A percentile compares a stretch with the other conserved stretches of the same genome.
phyloP scores from a whole-genome alignment of 2,329 filamentous ascomycete species.

The Claviceps maximensis region DNA sequence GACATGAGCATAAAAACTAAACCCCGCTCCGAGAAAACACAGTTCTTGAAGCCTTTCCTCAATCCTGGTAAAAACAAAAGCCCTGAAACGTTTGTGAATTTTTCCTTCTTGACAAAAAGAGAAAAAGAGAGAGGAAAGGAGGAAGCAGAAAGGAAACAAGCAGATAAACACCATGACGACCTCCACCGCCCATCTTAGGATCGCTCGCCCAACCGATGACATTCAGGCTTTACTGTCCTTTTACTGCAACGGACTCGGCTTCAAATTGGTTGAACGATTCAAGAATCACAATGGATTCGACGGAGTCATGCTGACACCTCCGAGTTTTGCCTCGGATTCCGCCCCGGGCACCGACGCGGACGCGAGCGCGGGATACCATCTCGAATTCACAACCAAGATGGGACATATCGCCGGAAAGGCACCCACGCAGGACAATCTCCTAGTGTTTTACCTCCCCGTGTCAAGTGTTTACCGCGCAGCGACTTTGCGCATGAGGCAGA shows the following conservation, averaged over 20 bases:
- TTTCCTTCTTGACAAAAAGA: too few relatives aligned
- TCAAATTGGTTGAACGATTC: conserved; percentile 22
- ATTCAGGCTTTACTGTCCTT: conserved; percentile 26
- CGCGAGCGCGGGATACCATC: conserved; percentile 23
- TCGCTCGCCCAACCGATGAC: conserved; percentile 28
- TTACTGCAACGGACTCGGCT: conserved; percentile 27
- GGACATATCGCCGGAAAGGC: conserved; percentile 22
- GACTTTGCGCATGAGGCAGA: conserved; percentile 20
- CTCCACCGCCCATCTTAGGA: conserved; percentile 20
- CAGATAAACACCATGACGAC: conserved; percentile 8
- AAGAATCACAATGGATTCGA: conserved; percentile 25
- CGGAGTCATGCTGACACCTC: conserved; percentile 27
- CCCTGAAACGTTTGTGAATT: too few relatives aligned
- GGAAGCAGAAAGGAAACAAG: too few relatives aligned
- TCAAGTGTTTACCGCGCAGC: conserved; percentile 15
- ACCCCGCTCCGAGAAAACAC: too few relatives aligned
- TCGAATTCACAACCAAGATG: conserved; percentile 27
- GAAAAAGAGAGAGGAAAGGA: neutral
- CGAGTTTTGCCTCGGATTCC: too few relatives aligned
- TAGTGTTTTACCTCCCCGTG: conserved; percentile 29
- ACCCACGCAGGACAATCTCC: conserved; percentile 29
- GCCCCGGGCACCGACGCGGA: too few relatives aligned
- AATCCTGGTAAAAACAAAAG: too few relatives aligned
- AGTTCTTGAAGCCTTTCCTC: too few relatives aligned
- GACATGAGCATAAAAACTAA: too few relatives aligned